phyloP scores from a whole-genome alignment of 192 early-diverging fungal genomes.

The Coemansia sp. region DNA sequence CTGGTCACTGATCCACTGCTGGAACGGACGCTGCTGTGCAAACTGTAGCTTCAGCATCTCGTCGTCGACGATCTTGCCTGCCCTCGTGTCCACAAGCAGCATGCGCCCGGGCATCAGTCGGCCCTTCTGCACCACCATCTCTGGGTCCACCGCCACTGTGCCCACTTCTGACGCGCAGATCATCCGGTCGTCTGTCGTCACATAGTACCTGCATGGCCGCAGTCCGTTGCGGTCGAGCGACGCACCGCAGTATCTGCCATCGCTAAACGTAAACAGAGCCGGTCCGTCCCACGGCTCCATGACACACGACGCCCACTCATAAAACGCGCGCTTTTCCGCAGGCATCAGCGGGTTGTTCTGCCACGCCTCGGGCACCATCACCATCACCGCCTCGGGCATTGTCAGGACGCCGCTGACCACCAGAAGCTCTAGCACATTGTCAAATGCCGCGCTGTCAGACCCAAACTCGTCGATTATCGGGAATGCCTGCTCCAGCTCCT shows the following conservation, averaged over 20 bases:
- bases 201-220: conserved; percentile 96
- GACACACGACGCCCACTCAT: conserved; percentile 95
- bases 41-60: conserved; percentile 80
- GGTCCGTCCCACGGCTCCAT: conserved; percentile 99
- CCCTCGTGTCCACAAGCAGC: conserved; percentile 92
- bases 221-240: conserved; percentile 97
- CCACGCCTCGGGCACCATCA: conserved; percentile 99
- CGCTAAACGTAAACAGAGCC: conserved; percentile 95
- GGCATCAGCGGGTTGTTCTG: conserved; percentile 85
- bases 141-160: conserved; percentile 79
- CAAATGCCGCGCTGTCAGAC: conserved; percentile 95
- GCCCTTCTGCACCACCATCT: conserved; percentile 81
- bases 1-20: conserved; percentile 81
- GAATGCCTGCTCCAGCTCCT: conserved; percentile 76
- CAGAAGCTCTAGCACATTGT: conserved; percentile 95
- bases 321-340: conserved; percentile 84
- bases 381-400: conserved; percentile 95
- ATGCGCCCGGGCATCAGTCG: conserved; percentile 95
- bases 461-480: conserved; percentile 96
- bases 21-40: conserved; percentile 70
- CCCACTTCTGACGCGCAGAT: conserved; percentile 98
- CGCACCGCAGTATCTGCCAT: conserved; percentile 97
- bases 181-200: conserved; percentile 90
- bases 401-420: conserved; percentile 87
- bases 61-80: conserved; percentile 90